Conservation (phyloP, 768 basidiomycete genomes). For the Russula griseocarnosa region DNA sequence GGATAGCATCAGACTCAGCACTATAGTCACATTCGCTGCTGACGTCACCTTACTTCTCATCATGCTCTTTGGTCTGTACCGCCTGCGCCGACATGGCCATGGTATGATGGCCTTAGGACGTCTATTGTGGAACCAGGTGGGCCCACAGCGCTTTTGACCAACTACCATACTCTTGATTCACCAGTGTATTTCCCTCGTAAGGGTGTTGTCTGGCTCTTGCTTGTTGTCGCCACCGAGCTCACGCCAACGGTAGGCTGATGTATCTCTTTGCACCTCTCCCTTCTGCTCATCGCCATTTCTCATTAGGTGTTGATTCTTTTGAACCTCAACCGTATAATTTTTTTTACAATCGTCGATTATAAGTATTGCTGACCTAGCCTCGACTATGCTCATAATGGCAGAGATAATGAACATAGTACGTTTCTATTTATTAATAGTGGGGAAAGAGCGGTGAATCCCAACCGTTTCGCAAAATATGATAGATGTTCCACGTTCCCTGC, state of each 20-base stretch:
- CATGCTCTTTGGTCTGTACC: background rate
- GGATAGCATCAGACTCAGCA: background rate
- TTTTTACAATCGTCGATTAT: background rate
- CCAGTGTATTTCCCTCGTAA: background rate
- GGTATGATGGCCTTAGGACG: background rate
- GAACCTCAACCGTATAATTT: background rate
- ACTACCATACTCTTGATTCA: background rate
- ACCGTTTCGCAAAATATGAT: background rate
- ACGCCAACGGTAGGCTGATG: background rate
- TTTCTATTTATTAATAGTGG: background rate
- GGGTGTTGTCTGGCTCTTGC: constrained; percentile 4
- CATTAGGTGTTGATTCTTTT: background rate
- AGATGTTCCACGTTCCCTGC: background rate
- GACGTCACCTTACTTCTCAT: background rate
- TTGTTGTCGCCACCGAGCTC: background rate
- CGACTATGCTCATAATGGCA: background rate
- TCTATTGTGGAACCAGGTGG: constrained; percentile 4
- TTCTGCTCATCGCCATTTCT: background rate
- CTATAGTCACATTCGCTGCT: background rate
- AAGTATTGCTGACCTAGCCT: background rate
- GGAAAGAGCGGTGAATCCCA: too few species aligned
- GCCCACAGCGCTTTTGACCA: background rate
- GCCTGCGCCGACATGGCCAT: background rate
- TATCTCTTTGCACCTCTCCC: background rate
- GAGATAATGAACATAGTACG: background rate